Conservation (phyloP, 768 basidiomycete genomes). For the Hortiboletus campestris region DNA sequence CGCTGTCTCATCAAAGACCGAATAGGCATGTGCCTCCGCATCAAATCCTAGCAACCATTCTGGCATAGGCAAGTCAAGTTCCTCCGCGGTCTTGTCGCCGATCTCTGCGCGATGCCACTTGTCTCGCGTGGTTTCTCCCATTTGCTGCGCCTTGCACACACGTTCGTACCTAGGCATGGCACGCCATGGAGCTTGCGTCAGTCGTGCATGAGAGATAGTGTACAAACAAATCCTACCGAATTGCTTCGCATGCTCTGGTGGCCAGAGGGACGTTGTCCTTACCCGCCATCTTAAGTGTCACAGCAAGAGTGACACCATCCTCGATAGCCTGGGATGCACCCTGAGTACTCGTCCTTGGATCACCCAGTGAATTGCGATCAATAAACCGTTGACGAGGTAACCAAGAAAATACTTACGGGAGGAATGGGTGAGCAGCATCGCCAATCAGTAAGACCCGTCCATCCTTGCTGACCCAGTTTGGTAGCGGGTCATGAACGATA, state of each 20-base stretch:
- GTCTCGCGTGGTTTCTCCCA: slow-evolving; percentile 27
- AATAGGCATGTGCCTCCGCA: slow-evolving; percentile 26
- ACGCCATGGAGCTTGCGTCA: not conserved
- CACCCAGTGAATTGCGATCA: not conserved
- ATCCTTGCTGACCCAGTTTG: slow-evolving; percentile 35
- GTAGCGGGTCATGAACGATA: slow-evolving; percentile 35
- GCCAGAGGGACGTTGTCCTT: slow-evolving; percentile 5
- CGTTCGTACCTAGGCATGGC: slow-evolving; percentile 22
- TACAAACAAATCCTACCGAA: slow-evolving; percentile 2
- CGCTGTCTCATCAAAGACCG: slow-evolving; percentile 18
- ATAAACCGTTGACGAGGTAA: not conserved
- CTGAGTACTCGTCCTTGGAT: slow-evolving; percentile 21
- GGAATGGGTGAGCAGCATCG: slow-evolving; percentile 32
- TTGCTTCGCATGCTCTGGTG: slow-evolving; percentile 14
- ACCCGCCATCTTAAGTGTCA: slow-evolving; percentile 19
- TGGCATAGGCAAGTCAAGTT: slow-evolving; percentile 20
- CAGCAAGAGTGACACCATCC: slow-evolving; percentile 37
- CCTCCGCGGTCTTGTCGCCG: slow-evolving; percentile 10
- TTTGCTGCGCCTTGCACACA: slow-evolving; percentile 15
- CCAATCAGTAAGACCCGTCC: slow-evolving; percentile 27
- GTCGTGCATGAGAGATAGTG: not conserved
- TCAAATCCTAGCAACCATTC: slow-evolving; percentile 31
- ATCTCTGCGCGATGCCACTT: slow-evolving; percentile 23
- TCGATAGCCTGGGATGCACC: slow-evolving; percentile 44
- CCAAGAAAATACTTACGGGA: slow-evolving; percentile 19